Base-by-base conservation (phyloP, 2,329 filamentous ascomycete species). In the Capronia epimyces region DNA sequence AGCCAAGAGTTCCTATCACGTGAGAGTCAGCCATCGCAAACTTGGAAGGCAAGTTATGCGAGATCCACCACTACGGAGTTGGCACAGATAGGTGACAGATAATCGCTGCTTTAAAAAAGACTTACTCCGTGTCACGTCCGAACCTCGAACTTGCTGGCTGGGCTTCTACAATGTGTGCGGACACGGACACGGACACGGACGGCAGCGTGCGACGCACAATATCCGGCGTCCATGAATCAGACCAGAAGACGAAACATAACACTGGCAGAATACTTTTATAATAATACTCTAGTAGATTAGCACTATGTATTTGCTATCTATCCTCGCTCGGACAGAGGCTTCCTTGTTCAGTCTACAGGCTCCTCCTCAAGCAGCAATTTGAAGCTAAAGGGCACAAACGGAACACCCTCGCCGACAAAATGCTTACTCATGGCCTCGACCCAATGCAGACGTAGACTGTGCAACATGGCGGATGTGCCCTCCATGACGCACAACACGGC, bases 401-500 rank as follows among this genome's bases (percentile, higher is more conserved):
- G 78, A 69, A 89, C 82, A 47, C 90, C 90, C 53, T 87, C 86
- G 64, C 93, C 93, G 67, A 95, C 84, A 70, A 94, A 94, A 75
- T 95, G 91, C 75, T 95, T 95, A 73, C 88, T 94, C 82, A 96
- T 96, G 15, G 90, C 91, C 71, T 96, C 91, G 57, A 96, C 90
- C 90, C 90, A 96, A 63, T 95, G 90, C 65, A 96, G 75, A 76
- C 90, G 81, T 62, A 96, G 79, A 54, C 84, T 88, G 74, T 95
- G 89, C 73, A 95, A 77, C 90, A 96, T 96, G 63, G 90, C 90
- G 71, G 86, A 91, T 25, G 91, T 95, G 59, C 90, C 90, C 69
- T 96, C 90, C 90, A 96, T 96, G 63, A 93, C 82, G 62, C 93
- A 91, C 24, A 96, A 75, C 59, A 96, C 84, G 4, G 78, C 79